Percentiles rank a stretch among this genome's conserved stretches.
Evolutionary conservation across 2,329 filamentous ascomycete species (phyloP).

Genomic region (Camillea tinctor): DNA sequence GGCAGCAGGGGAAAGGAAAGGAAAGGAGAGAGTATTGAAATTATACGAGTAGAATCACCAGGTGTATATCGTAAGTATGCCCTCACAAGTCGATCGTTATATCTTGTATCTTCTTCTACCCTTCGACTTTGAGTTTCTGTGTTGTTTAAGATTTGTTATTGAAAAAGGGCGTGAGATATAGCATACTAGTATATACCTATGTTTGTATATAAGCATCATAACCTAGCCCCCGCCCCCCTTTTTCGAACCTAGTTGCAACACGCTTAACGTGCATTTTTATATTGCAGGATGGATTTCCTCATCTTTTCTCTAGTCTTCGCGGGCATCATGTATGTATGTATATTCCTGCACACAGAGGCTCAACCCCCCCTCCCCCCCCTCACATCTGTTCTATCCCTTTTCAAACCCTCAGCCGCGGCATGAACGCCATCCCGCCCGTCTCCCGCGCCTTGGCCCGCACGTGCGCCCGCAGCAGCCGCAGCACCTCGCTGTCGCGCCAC

Average conservation of each 20-base stretch:
- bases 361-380: neutral
- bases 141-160: neutral
- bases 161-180: too few species aligned
- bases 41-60: too few species aligned
- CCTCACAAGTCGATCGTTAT: too few species aligned
- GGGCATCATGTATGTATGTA: too few species aligned
- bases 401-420: conserved; percentile 45
- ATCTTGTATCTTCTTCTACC: too few species aligned
- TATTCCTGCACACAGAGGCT: too few species aligned
- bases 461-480: conserved; percentile 75
- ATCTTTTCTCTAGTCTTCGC: too few species aligned
- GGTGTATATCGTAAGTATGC: too few species aligned
- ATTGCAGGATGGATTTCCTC: too few species aligned
- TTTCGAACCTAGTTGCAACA: neutral
- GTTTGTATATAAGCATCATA: neutral
- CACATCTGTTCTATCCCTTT: neutral
- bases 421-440: conserved; percentile 53
- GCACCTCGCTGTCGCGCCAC: conserved; percentile 81
- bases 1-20: too few species aligned
- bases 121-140: neutral
- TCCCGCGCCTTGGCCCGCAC: conserved; percentile 65
- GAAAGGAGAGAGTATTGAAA: too few species aligned
- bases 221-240: neutral
- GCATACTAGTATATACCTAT: neutral
- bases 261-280: too few species aligned